These are phyloP conservation scores for Globisporangium abappressorium DNA, from an alignment of 352 stramenopile genomes.

Conservation along the genomic window DNA sequence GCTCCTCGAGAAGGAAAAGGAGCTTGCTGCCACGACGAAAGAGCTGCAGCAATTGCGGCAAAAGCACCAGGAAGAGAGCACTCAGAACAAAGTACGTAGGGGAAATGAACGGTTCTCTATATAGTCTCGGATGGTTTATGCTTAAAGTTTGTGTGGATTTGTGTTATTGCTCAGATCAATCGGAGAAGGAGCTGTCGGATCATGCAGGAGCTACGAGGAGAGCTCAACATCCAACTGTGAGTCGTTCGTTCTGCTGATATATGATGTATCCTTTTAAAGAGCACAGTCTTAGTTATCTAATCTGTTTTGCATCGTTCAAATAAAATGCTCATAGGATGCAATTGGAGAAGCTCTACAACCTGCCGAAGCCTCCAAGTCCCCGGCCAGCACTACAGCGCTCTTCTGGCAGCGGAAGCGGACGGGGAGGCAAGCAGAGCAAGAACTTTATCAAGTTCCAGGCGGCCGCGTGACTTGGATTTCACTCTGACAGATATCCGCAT, in stretches of 20 bases:
- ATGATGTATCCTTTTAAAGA: not conserved
- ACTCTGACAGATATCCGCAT: no score
- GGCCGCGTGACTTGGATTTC: not conserved
- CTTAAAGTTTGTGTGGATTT: no score
- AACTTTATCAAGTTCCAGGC: conserved; percentile 10
- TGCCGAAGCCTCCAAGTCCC: conserved; percentile 6
- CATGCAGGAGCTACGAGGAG: conserved; percentile 24
- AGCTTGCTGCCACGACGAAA: conserved; percentile 9
- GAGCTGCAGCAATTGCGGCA: conserved; percentile 15
- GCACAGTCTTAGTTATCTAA: no score
- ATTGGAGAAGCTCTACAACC: conserved; percentile 20
- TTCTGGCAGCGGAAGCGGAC: conserved; percentile 4
- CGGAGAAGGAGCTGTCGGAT: conserved; percentile 19
- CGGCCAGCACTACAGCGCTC: conserved; percentile 9
- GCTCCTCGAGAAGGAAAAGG: conserved; percentile 14
- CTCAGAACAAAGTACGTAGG: conserved; percentile 18
- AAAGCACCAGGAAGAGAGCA: conserved; percentile 17
- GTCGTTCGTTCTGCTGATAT: not conserved
- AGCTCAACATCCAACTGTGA: conserved; percentile 23
- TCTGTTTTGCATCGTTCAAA: not conserved
- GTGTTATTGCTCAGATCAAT: conserved; percentile 17
- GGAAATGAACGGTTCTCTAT: not conserved
- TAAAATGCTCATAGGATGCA: conserved; percentile 13
- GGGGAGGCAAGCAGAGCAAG: conserved; percentile 6
- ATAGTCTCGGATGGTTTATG: not conserved